Percentiles rank a stretch among this genome's conserved stretches.
These are phyloP conservation scores for Penicillium argentinense DNA, from an alignment of 495 filamentous ascomycete genomes.

Conservation along the genomic window DNA sequence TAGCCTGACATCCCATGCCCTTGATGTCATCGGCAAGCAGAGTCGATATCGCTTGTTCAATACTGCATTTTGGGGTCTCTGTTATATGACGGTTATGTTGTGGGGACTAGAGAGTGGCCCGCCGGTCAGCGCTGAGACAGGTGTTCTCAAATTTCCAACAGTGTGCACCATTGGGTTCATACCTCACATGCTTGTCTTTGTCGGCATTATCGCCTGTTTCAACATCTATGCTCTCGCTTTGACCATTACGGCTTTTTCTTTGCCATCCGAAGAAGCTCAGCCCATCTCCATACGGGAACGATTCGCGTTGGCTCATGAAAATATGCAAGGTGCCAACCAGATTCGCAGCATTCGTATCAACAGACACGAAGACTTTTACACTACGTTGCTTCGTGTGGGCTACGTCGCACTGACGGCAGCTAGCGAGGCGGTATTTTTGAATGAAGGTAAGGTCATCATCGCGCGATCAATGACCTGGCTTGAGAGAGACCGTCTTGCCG, in stretches of 20 bases:
- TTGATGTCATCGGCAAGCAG: slow-evolving; percentile 79
- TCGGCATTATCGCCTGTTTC: slow-evolving; percentile 72
- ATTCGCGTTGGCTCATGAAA: slow-evolving; percentile 67
- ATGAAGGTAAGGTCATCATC: slow-evolving; percentile 77
- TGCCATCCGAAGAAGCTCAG: slow-evolving; percentile 44
- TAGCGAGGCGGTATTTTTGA: slow-evolving; percentile 92
- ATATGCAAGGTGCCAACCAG: slow-evolving; percentile 89
- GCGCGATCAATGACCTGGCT: slow-evolving; percentile 86
- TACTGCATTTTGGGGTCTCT: slow-evolving; percentile 84
- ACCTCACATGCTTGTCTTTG: slow-evolving; percentile 80
- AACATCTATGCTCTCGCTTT: slow-evolving; percentile 76
- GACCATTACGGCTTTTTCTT: slow-evolving; percentile 69
- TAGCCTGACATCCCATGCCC: slow-evolving; percentile 78
- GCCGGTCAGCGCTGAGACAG: slow-evolving; percentile 37
- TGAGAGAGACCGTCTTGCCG: slow-evolving; percentile 76
- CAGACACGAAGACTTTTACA: slow-evolving; percentile 93
- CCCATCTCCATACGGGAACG: slow-evolving; percentile 51
- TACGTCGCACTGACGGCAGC: slow-evolving; percentile 88
- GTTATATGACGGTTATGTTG: slow-evolving; percentile 78
- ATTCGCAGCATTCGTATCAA: slow-evolving; percentile 75
- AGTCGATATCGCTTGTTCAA: slow-evolving; percentile 74
- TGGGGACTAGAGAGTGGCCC: slow-evolving; percentile 67
- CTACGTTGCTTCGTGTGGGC: slow-evolving; percentile 77
- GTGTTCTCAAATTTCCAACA: slow-evolving; percentile 79
- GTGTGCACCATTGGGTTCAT: slow-evolving; percentile 95